Evolutionary conservation across 345 rosid genomes (phyloP), one percentile per base, ranked within the genome.

Genomic region (Melastoma malabathricum): DNA sequence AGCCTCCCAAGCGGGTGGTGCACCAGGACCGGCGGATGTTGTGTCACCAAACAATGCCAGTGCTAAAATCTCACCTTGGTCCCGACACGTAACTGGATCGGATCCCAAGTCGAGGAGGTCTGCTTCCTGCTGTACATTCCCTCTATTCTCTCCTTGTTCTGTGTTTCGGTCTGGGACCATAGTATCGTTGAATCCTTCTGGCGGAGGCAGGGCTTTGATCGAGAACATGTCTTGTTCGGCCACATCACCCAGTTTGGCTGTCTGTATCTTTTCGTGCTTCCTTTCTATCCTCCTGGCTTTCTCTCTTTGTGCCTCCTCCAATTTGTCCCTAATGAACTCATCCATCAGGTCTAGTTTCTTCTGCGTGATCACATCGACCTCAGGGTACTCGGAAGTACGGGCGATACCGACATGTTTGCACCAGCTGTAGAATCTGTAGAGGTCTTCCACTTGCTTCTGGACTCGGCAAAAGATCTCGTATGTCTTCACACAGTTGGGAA

Each of bases 321-420:
- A 61, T 58, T 82, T 86, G 54, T 90, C 95, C 31, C 77, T 71
- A 9, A 92, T 77, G 63, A 82, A 70, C 51, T 92, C 95, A 19
- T 92, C 89, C 84, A 92, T 79, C 14, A 87, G 70, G 13, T 84
- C 76, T 19, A 92, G 89, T 59, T 80, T 92, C 69, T 80, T 92
- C 18, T 64, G 83, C 7, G 95, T 74, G 31, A 92, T 77, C 60
- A 59, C 75, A 61, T 92, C 98, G 0, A 80, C 59, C 56, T 92
- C 89, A 0, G 95, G 98, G 55, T 82, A 90, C 62, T 84, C 93
- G 0, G 84, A 82, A 27, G 83, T 64, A 15, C 86, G 78, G 6
- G 80, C 84, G 39, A 92, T 65, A 46, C 93, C 86, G 6, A 68
- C 64, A 18, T 61, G 67, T 69, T 79, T 92, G 71, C 82, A 72